phyloP scores from a whole-genome alignment of 2,329 filamentous ascomycete species.

The Microdochium trichocladiopsis region DNA sequence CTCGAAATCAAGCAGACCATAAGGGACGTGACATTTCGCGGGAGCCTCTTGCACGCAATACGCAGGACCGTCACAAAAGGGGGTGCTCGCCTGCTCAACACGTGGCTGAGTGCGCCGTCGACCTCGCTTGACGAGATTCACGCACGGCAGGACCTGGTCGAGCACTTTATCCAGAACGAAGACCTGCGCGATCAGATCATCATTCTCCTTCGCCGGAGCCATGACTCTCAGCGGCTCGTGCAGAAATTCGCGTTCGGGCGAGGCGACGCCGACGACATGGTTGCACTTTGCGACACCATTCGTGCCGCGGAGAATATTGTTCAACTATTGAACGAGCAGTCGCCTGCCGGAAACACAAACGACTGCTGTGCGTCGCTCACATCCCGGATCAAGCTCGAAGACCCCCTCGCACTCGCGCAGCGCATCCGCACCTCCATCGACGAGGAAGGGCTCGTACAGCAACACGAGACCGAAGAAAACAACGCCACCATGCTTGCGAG shows the following conservation, averaged over 20 bases:
- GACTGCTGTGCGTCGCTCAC: constrained; percentile 14
- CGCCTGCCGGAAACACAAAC: constrained; percentile 5
- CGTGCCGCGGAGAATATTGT: constrained; percentile 63
- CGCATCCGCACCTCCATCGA: constrained; percentile 77
- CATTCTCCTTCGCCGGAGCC: constrained; percentile 62
- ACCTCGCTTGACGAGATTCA: constrained; percentile 78
- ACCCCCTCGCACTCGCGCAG: constrained; percentile 60
- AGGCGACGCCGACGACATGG: constrained; percentile 85
- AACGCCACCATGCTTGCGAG: constrained; percentile 64
- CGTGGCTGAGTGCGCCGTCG: constrained; percentile 85
- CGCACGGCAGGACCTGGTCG: constrained; percentile 73
- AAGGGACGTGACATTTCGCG: constrained; percentile 68
- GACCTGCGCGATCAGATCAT: constrained; percentile 65
- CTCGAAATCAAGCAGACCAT: constrained; percentile 86
- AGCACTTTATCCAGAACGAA: constrained; percentile 60
- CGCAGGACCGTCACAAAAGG: constrained; percentile 87
- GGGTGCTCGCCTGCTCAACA: constrained; percentile 74
- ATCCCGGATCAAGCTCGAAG: constrained; percentile 55
- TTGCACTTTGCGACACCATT: constrained; percentile 78
- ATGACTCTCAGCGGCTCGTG: constrained; percentile 82
- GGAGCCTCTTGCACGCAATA: constrained; percentile 85
- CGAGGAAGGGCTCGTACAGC: constrained; percentile 79
- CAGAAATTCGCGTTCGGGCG: constrained; percentile 91
- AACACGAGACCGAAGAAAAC: constrained; percentile 69
- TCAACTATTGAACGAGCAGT: constrained; percentile 28